A percentile compares a stretch with the other conserved stretches of the same genome.
These are phyloP conservation scores for Pezizomycotina sp. DNA, from an alignment of 2,329 filamentous ascomycete genomes.

Conservation along the genomic window DNA sequence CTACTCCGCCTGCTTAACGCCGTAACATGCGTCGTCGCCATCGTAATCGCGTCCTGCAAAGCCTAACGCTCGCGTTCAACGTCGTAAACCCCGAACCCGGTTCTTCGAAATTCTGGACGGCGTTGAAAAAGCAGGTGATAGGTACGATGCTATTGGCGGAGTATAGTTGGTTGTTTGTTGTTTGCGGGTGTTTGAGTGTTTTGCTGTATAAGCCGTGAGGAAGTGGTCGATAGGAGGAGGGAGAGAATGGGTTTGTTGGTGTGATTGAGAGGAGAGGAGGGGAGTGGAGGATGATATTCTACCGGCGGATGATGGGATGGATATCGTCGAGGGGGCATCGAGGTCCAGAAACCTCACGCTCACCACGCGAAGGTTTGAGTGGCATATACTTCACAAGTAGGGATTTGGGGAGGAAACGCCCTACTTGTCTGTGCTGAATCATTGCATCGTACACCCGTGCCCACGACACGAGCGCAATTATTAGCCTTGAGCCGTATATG, in stretches of 20 bases:
- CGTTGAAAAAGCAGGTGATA: slow-evolving; percentile 55
- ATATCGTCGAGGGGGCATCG: too few species aligned
- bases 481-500: too few species aligned
- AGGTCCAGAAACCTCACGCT: too few species aligned
- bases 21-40: slow-evolving; percentile 67
- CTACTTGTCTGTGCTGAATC: too few species aligned
- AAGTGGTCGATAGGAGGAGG: slow-evolving; percentile 34
- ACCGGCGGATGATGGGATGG: too few species aligned
- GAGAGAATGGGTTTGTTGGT: slow-evolving; percentile 1
- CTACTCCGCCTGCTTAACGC: slow-evolving; percentile 75
- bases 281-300: not conserved
- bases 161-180: slow-evolving; percentile 71
- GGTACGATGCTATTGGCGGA: slow-evolving; percentile 78
- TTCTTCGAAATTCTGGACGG: slow-evolving; percentile 79
- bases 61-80: slow-evolving; percentile 62
- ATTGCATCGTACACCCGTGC: too few species aligned
- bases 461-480: too few species aligned
- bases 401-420: too few species aligned
- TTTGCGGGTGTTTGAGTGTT: slow-evolving; percentile 59
- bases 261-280: slow-evolving; percentile 1
- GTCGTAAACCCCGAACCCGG: slow-evolving; percentile 46
- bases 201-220: slow-evolving; percentile 69
- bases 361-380: too few species aligned
- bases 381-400: too few species aligned
- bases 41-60: slow-evolving; percentile 70